Evolutionary conservation across 2,329 filamentous ascomycete genomes (phyloP).

Genomic region (Aspergillus tamarii): DNA sequence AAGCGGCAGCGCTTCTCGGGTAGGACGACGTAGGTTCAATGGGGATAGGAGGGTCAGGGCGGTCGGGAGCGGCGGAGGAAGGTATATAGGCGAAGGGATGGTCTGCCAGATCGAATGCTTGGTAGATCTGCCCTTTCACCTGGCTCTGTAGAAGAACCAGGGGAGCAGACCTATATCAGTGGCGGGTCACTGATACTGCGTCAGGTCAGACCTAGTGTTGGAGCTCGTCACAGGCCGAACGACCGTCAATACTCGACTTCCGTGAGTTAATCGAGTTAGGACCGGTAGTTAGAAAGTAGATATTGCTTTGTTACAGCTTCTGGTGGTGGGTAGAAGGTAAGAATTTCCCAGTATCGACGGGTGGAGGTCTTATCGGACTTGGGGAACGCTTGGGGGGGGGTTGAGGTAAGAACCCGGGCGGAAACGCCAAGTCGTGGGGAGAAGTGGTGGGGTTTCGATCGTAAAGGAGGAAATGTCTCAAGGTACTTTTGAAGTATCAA

Average conservation of each 20-base stretch:
- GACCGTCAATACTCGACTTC: conserved; percentile 1
- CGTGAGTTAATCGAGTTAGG: background rate
- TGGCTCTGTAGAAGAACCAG: conserved; percentile 50
- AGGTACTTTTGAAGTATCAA: background rate
- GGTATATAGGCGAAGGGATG: conserved; percentile 59
- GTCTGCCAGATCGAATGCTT: conserved; percentile 73
- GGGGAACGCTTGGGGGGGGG: conserved; percentile 1
- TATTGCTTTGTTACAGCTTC: background rate
- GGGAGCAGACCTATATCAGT: conserved; percentile 44
- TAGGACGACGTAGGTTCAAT: conserved; percentile 51
- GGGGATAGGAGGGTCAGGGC: conserved; percentile 62
- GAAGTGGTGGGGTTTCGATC: background rate
- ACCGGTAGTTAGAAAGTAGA: background rate
- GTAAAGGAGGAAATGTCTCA: background rate
- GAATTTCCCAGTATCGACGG: conserved; percentile 10
- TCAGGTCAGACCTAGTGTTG: conserved; percentile 20
- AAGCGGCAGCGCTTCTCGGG: conserved; percentile 23
- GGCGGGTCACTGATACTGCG: conserved; percentile 35
- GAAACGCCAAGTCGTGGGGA: conserved; percentile 14
- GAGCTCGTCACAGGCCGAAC: conserved; percentile 16
- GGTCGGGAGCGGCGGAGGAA: conserved; percentile 69
- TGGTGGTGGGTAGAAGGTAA: conserved; percentile 11
- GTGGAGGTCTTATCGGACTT: conserved; percentile 28
- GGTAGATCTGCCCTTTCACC: conserved; percentile 45
- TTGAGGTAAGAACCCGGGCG: conserved; percentile 11